Conservation (phyloP, 768 basidiomycete genomes). For the Mycena indigotica region DNA sequence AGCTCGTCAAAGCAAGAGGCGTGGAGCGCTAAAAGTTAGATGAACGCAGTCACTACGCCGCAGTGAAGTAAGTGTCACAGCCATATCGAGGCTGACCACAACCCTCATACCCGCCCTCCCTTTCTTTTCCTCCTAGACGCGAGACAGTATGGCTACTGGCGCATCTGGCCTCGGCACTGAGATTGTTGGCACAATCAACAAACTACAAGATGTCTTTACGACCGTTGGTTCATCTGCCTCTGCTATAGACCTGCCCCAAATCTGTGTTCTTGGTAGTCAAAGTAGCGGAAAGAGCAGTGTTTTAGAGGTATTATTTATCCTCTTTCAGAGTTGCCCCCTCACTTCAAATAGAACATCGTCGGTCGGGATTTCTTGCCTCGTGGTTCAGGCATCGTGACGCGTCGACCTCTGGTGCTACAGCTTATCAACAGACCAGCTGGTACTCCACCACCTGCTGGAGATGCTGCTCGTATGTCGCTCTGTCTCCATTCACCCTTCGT, state of each 20-base stretch:
- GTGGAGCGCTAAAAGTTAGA: not conserved
- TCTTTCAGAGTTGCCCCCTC: not conserved
- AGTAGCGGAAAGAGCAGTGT: constrained; percentile 95
- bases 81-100: constrained; percentile 10
- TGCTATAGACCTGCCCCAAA: constrained; percentile 88
- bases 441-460: constrained; percentile 33
- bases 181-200: constrained; percentile 82
- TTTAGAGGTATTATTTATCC: constrained; percentile 62
- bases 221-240: constrained; percentile 78
- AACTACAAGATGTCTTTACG: constrained; percentile 88
- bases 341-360: constrained; percentile 79
- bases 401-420: constrained; percentile 95
- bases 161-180: constrained; percentile 76
- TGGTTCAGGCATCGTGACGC: constrained; percentile 98
- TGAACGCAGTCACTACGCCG: not conserved
- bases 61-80: constrained; percentile 6
- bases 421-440: constrained; percentile 82
- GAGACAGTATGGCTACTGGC: constrained; percentile 47
- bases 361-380: constrained; percentile 98
- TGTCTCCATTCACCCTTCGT: constrained; percentile 7
- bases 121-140: constrained; percentile 15
- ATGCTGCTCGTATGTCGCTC: constrained; percentile 39
- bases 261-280: constrained; percentile 88
- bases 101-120: constrained; percentile 18
- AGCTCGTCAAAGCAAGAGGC: not conserved